Evolutionary conservation across 148 eudicot species (phyloP), one percentile per base, ranked within the genome.

Genomic region (Selenicereus undatus): DNA sequence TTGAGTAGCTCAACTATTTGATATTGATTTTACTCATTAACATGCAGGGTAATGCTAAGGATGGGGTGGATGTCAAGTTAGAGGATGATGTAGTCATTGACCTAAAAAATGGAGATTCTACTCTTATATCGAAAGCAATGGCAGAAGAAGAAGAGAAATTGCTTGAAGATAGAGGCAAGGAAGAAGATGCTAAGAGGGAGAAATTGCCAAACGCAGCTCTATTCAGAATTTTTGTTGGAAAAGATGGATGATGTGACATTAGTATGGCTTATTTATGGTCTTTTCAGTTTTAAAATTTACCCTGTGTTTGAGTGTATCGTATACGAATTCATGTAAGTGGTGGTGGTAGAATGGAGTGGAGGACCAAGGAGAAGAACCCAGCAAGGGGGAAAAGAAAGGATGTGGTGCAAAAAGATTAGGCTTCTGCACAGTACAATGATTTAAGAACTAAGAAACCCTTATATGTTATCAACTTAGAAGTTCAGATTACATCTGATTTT

Each of bases 241-340:
- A 96, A 93, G 86, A 96, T 96, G 99, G 94, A 96, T 71, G 90
- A 89, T 80, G 93, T 96, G 62, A 92, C 95, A 5, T 77, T n/a
- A 68, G 95, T 96, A 83, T 62, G 83, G 72, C 12, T 48, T 11
- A 32, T 8, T 39, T 27, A 62, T 21, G 22, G 9, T 39, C 48
- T 65, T 78, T 22, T 68, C 2, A 2, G 32, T 22, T 1, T 64
- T 50, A 50, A 32, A 14, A 11, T 20, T 48, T 30, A 39, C 29
- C 32, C 71, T 71, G 1, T 1, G 24, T 30, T 36, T 32, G 32
- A 18, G 54, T 6, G 10, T 74, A 26, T 12, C 42, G 43, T 22
- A 13, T 74, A 45, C 42, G 48, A 13, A 71, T 9, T 71, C 36
- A 42, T 73, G 9, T 9, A 21, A 69, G 48, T 86, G 42, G n/a